Base-by-base conservation (phyloP, 2,329 filamentous ascomycete genomes). In the Dothideomycetes sp. region DNA sequence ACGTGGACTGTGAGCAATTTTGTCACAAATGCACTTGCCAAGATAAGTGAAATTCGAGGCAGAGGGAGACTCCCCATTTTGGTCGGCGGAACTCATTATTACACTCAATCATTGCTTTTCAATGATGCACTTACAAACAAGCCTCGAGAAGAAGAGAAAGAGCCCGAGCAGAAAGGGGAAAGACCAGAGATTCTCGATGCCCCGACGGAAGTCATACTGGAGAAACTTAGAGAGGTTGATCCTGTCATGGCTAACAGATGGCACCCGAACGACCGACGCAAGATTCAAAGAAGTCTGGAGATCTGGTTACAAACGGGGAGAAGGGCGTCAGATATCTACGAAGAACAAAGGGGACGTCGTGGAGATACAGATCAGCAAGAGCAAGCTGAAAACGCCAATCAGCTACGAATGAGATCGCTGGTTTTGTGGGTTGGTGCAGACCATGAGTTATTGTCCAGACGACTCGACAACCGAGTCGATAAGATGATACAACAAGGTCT, bases 21-120 rank as follows among this genome's bases (percentile, higher is more conserved):
- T 56, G 82, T 82, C 33, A 69, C 69, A 30, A 78, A 82, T 50
- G 84, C 85, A 1, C 66, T 74, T 22, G 65, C 66, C 12, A 66
- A 81, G 12, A 89, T 98, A 46, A 64, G 73, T 17, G 84, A 91
- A 29, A 94, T 98, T 40, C 74, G 82, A 35, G 67, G 67, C 6
- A 73, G 89, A 52, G 85, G 86, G 1, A 84, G 82, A 47, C 61
- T 95, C 10, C 91, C 91, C 0, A 87, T 98, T 19, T 65, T 98
- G 1, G 91, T 96, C 1, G 91, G 91, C 18, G 91, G 91, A 7
- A 94, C 89, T 9, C 86, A 94, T 54, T 98, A 96, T 64, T 98
- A 98, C 56, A 82, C 85, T 0, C 87, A 95, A 53, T 79, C 85
- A 1, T 70, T 98, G 12, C 70, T 98, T 3, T 94, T 96, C 57